Evolutionary conservation across 2,329 filamentous ascomycete genomes (phyloP).

Genomic region (Xylariaceae sp.): DNA sequence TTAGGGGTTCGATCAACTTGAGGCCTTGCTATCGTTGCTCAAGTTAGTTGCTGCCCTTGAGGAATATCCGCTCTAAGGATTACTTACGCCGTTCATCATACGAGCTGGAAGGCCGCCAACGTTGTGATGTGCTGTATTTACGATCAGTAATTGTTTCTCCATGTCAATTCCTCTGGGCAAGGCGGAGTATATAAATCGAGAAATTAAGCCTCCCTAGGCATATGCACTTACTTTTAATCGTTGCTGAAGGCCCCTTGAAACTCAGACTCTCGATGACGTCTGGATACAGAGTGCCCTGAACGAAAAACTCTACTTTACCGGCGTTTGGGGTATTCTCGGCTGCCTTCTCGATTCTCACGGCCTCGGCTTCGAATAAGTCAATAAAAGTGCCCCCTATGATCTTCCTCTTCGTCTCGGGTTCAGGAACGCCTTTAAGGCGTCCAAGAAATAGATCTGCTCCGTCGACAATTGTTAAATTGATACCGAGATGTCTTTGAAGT

Average conservation of each 20-base stretch:
- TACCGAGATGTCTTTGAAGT: constrained; percentile 76
- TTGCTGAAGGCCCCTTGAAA: constrained; percentile 46
- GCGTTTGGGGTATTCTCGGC: constrained; percentile 67
- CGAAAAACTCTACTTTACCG: constrained; percentile 82
- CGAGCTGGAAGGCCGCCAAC: constrained; percentile 46
- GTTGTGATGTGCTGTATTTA: constrained; percentile 52
- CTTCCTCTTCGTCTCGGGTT: constrained; percentile 87
- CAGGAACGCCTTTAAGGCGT: constrained; percentile 72
- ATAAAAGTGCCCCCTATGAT: constrained; percentile 83
- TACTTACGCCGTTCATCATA: too few species aligned
- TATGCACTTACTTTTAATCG: too few species aligned
- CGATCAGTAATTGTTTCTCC: too few species aligned
- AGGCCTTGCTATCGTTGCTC: too few species aligned
- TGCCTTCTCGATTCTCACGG: constrained; percentile 66
- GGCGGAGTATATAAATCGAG: too few species aligned
- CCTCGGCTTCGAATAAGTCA: constrained; percentile 81
- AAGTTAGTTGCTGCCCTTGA: too few species aligned
- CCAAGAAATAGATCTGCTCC: constrained; percentile 76
- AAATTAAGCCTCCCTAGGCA: too few species aligned
- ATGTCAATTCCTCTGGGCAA: too few species aligned
- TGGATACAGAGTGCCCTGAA: constrained; percentile 84
- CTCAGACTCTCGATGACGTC: constrained; percentile 50
- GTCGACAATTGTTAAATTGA: constrained; percentile 88
- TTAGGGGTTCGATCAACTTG: constrained; percentile 77
- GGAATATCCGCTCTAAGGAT: too few species aligned